Evolutionary conservation across 768 basidiomycete species (phyloP), one percentile per base, ranked within the genome.

Genomic region (Rhodotorula babjevae): DNA sequence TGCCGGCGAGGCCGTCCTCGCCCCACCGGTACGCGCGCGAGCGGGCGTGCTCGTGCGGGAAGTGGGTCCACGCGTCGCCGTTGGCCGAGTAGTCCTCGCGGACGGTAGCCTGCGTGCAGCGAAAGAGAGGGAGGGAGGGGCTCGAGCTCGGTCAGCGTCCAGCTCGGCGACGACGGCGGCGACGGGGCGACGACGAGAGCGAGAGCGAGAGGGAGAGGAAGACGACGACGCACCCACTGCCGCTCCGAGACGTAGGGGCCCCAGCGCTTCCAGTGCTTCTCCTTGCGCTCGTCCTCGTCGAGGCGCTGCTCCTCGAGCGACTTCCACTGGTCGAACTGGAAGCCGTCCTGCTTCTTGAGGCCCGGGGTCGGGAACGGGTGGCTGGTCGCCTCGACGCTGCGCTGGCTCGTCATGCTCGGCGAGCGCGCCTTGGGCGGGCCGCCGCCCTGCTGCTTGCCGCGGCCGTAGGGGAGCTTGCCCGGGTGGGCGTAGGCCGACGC

Each of bases 1-100:
- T 90, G 56, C 96, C 96, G 46, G 90, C 96, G 68, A 99, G 89
- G 61, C 96, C 96, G 78, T 99, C 96, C 81, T 99, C 96, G 56
- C 96, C 96, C 96, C 96, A 99, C 78, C 96, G 86, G 82, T 97
- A 99, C 33, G 93, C 91, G 69, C 96, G 88, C 68, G 92, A 94
- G 71, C 93, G 86, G 2, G 93, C 90, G 67, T 94, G 92, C 68
- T 90, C 91, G 78, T 95, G 93, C 52, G 93, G 93, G 80, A 96
- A 96, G 79, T 94, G 92, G 69, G 86, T 88, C 93, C 93, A 96
- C 11, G 79, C 79, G 62, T 78, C 93, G 63, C 96, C 96, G 79
- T 98, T 89, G 31, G 85, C 89, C 49, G 96, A 98, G 82, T 99
- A 99, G 81, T 99, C 96, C 82, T 99, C 96, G 73, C 96, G 88